Evolutionary conservation across 441 rosid genomes (phyloP).

Genomic region (Daphne laureola): DNA sequence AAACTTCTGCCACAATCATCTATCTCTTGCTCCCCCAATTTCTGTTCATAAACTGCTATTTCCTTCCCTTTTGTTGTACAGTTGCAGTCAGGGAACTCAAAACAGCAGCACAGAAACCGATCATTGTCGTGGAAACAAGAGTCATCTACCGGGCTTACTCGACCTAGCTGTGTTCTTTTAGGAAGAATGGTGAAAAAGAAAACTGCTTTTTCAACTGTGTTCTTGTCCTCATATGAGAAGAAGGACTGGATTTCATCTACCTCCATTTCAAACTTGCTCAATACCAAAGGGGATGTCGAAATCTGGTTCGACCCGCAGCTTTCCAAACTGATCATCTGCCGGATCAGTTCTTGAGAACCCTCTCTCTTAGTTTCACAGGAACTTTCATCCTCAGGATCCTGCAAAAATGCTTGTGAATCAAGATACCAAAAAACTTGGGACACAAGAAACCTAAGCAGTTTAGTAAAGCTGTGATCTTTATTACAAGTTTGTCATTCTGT

Average conservation of each 20-base stretch:
- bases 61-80: too few species aligned
- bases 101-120: too few species aligned
- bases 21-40: too few species aligned
- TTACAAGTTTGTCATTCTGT: conserved; percentile 4
- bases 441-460: too few species aligned
- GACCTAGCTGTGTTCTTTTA: background rate
- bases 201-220: conserved; percentile 15
- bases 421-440: too few species aligned
- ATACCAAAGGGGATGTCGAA: background rate
- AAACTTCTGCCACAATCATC: background rate
- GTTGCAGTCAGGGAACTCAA: too few species aligned
- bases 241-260: conserved; percentile 11
- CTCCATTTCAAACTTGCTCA: conserved; percentile 5
- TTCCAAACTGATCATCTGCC: background rate
- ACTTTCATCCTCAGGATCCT: background rate
- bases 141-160: too few species aligned
- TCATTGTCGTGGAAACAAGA: too few species aligned
- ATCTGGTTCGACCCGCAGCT: conserved; percentile 9
- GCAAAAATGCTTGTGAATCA: too few species aligned
- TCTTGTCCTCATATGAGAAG: background rate
- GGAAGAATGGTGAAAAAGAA: conserved; percentile 15
- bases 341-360: background rate
- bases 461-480: background rate
- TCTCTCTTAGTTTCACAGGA: background rate
- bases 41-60: too few species aligned